These are phyloP conservation scores for Eucalyptus regnans DNA, from an alignment of 345 rosid genomes.

Conservation along the genomic window DNA sequence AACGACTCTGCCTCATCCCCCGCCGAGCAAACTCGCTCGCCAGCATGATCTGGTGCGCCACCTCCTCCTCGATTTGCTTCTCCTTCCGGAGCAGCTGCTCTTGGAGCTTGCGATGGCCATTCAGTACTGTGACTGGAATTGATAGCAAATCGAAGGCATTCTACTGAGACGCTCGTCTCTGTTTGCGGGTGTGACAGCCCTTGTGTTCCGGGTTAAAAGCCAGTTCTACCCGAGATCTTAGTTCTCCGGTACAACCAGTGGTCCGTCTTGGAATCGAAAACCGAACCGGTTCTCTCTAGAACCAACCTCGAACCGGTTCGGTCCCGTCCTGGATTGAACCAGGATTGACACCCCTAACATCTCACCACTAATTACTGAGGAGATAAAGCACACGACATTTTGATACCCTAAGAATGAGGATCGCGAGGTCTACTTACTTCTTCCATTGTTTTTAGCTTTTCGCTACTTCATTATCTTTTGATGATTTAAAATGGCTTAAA, in stretches of 20 bases:
- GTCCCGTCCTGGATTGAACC: no score
- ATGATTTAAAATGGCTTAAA: neutral
- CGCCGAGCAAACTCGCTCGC: neutral
- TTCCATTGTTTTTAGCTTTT: neutral
- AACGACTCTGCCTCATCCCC: conserved; percentile 36
- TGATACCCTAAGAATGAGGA: neutral
- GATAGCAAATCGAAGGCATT: neutral
- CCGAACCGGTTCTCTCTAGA: neutral
- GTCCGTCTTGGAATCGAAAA: neutral
- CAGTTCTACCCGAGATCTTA: neutral
- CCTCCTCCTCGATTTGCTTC: neutral
- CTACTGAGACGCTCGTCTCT: neutral
- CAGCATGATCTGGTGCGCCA: neutral
- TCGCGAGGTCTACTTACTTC: neutral
- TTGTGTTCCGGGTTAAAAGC: neutral
- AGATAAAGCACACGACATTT: neutral
- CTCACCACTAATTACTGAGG: neutral
- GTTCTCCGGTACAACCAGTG: neutral
- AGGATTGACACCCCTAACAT: neutral
- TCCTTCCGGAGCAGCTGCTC: neutral
- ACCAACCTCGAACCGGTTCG: neutral
- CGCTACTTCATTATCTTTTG: neutral
- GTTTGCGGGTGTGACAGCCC: neutral
- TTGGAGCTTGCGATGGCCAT: neutral
- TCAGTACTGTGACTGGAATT: neutral